phyloP scores from a whole-genome alignment of 2,329 filamentous ascomycete species.

The Pyrenophora tritici-repentis region DNA sequence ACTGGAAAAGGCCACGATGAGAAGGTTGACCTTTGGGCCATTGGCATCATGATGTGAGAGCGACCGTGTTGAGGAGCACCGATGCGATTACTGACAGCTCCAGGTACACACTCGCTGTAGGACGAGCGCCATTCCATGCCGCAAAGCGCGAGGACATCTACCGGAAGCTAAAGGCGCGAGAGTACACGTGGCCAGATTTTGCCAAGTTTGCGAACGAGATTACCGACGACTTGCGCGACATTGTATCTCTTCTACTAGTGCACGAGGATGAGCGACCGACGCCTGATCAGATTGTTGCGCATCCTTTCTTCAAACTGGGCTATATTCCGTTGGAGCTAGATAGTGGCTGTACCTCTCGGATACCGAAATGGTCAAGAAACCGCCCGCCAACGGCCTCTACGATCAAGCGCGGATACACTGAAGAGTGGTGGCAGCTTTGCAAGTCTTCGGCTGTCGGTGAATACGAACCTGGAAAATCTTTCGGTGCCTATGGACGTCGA shows the following conservation, averaged over 20 bases:
- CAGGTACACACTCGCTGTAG: slow-evolving; percentile 88
- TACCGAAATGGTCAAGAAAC: slow-evolving; percentile 55
- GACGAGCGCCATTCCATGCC: slow-evolving; percentile 95
- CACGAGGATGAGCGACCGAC: slow-evolving; percentile 75
- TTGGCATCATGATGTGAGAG: slow-evolving; percentile 83
- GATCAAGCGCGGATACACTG: slow-evolving; percentile 54
- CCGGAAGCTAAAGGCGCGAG: slow-evolving; percentile 67
- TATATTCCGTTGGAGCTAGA: slow-evolving; percentile 67
- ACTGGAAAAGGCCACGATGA: slow-evolving; percentile 94
- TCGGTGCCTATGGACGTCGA: slow-evolving; percentile 54
- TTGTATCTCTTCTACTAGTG: slow-evolving; percentile 76
- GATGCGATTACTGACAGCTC: too few relatives aligned
- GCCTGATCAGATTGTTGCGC: slow-evolving; percentile 77
- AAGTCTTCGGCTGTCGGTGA: slow-evolving; percentile 57
- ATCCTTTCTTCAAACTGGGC: slow-evolving; percentile 77
- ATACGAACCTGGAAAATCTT: slow-evolving; percentile 52
- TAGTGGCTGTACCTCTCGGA: slow-evolving; percentile 50
- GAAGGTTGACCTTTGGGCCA: slow-evolving; percentile 97
- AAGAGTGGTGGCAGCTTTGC: slow-evolving; percentile 58
- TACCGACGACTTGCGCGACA: slow-evolving; percentile 74
- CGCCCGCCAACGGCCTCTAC: slow-evolving; percentile 51
- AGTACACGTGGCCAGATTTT: slow-evolving; percentile 78
- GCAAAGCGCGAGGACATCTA: slow-evolving; percentile 87
- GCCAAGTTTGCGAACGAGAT: slow-evolving; percentile 71
- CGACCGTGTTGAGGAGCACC: too few relatives aligned